Evolutionary conservation across 441 rosid species (phyloP), one percentile per base, ranked within the genome.

Genomic region (Manihot esculenta): DNA sequence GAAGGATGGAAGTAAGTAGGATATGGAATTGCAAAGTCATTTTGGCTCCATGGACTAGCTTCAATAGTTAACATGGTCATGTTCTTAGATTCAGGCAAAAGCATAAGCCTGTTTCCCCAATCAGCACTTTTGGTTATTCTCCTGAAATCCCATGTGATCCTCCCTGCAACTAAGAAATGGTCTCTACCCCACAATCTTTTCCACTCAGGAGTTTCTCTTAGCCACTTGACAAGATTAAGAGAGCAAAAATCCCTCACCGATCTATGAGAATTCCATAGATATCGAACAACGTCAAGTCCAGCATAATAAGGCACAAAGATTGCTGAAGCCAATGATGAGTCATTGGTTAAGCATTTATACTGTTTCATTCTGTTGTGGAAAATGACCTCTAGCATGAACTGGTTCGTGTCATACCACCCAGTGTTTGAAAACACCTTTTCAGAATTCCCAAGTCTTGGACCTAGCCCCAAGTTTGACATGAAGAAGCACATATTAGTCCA

Each of bases 1-100:
- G 96, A 83, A 33, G 98, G 97, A 70, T 93, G 96, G 78, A 89
- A 91, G n/a, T 88, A 89, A 0, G 94, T 86, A 5, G 98, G 98
- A 26, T 88, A 89, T 0, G 97, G 98, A 57, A 93, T 77, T 0
- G 92, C 98, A 9, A 86, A 88, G 24, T 93, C 97, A 24, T 89
- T 91, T 26, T 75, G 73, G 69, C 84, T 77, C 85, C 88, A 85
- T 3, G 89, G 88, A 41, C 97, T 88, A n/a, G 98, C 84, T 72
- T 93, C 96, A 5, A 93, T 84, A 21, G 87, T 83, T 49, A 93
- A 44, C 77, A 82, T 75, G 6, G 96, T 88, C 97, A 91, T 89
- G 75, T 87, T 88, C 71, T 73, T 83, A 1, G 89, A 65, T 77
- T 88, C 94, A 0, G 93, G 89, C 27, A 89, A 69, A 44, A 87